Evolutionary conservation across 257 asterid species (phyloP), one percentile per base, ranked within the genome.

Genomic region (Plantago elongata): DNA sequence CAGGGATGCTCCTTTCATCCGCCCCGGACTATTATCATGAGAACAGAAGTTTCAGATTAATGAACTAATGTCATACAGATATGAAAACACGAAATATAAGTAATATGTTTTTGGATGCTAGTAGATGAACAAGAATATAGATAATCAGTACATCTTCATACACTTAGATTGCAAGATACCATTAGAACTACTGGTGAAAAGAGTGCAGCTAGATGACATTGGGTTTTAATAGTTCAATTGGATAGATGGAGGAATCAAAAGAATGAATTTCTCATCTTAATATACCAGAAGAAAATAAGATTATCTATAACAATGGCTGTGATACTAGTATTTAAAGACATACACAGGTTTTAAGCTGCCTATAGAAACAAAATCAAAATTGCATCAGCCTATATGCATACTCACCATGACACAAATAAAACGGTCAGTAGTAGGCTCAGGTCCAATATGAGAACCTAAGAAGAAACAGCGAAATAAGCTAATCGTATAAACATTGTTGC

Each of bases 401-500:
- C 8, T 27, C 86, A 92, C 99, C 99, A 81, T 89, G 71, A 92
- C 99, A 67, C 71, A 93, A 70, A 92, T 85, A 69, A 92, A 92
- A 40, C 96, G 81, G 60, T 92, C 99, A 13, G 99, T 92, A 48
- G 99, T 92, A 42, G 99, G 99, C 78, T 92, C 97, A 43, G 99
- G 99, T 76, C 99, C 99, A 57, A 92, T 89, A 69, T 92, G 99
- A 77, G 99, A 83, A 66, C 99, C 99, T 92, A 60, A n/a, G 22
- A 65, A 66, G 72, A 67, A 15, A 63, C 5, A 45, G 45, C 15
- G 43, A 4, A 45, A 51, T 66, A 47, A 78, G 62, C 43, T 57
- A 58, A 9, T 22, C n/a, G 18, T 69, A 48, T 11, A 54, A 15
- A 14, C 57, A 60, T 9, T 18, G 5, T 52, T 3, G 11, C 44